Conservation (phyloP, 2,329 filamentous ascomycete genomes). For the Pseudogymnoascus sp. region DNA sequence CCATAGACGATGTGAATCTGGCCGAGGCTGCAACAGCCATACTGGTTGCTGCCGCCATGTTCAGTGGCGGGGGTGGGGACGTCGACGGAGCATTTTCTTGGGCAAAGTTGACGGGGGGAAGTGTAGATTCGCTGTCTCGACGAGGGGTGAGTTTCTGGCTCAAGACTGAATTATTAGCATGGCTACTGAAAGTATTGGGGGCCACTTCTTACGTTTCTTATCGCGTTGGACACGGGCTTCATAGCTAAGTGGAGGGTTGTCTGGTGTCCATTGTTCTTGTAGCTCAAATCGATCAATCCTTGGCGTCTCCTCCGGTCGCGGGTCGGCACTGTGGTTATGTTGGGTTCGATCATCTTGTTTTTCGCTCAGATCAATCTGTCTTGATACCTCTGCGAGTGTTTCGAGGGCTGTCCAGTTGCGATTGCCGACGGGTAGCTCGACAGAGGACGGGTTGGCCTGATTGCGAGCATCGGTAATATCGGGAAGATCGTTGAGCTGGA, state of each 20-base stretch:
- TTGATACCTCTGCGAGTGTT: conserved; percentile 80
- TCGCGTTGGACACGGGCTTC: conserved; percentile 36
- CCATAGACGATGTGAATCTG: conserved; percentile 29
- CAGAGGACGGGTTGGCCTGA: conserved; percentile 32
- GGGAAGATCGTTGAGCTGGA: conserved; percentile 65
- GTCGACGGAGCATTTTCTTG: conserved; percentile 23
- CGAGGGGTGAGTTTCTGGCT: conserved; percentile 18
- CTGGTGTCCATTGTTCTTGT: conserved; percentile 53
- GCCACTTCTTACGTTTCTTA: conserved; percentile 34
- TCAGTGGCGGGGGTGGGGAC: conserved; percentile 23
- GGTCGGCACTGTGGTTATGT: conserved; percentile 38
- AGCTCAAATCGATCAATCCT: conserved; percentile 40
- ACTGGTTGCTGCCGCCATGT: conserved; percentile 25
- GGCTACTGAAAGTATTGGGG: not conserved
- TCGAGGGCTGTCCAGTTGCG: conserved; percentile 75
- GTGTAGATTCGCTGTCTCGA: conserved; percentile 20
- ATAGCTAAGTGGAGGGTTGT: conserved; percentile 48
- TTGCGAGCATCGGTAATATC: conserved; percentile 39
- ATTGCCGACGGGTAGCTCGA: conserved; percentile 40
- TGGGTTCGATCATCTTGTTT: conserved; percentile 50
- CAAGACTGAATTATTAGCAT: conserved; percentile 24
- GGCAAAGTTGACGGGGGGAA: conserved; percentile 17
- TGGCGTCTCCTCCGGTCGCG: conserved; percentile 21
- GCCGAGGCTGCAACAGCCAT: conserved; percentile 25
- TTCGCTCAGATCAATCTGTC: conserved; percentile 64